phyloP scores from a whole-genome alignment of 257 asterid genomes.

The Penstemon newberryi region DNA sequence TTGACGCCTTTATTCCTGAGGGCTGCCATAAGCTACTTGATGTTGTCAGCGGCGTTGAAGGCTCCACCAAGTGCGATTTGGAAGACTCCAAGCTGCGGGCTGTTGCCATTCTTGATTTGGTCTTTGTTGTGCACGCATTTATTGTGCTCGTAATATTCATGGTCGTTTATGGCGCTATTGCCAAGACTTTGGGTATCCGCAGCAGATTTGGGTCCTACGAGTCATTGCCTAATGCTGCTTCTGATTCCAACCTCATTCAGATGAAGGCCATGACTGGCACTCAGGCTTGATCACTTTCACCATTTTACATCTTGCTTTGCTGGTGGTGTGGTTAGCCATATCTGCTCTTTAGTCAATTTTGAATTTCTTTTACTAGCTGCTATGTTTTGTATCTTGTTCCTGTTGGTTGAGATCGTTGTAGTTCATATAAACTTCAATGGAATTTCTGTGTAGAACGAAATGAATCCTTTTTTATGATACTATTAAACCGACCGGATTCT shows the following conservation, averaged over 20 bases:
- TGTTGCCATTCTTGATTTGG: constrained; percentile 70
- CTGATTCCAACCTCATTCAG: constrained; percentile 74
- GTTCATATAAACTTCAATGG: background rate
- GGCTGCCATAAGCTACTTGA: constrained; percentile 95
- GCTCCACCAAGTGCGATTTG: constrained; percentile 92
- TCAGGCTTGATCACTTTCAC: constrained; percentile 55
- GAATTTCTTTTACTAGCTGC: constrained; percentile 1
- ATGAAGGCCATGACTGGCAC: constrained; percentile 84
- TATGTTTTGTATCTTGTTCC: background rate
- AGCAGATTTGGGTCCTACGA: constrained; percentile 81
- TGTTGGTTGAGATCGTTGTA: constrained; percentile 20
- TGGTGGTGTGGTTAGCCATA: constrained; percentile 30
- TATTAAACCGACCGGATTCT: constrained; percentile 24
- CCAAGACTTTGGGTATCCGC: constrained; percentile 53
- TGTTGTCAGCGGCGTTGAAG: constrained; percentile 87
- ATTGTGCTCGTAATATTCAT: constrained; percentile 57
- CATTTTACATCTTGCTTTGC: constrained; percentile 14
- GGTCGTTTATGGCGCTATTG: constrained; percentile 51
- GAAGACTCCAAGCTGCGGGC: constrained; percentile 94
- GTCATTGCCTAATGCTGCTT: constrained; percentile 53
- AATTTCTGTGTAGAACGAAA: constrained; percentile 20
- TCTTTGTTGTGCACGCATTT: constrained; percentile 65
- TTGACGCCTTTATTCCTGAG: constrained; percentile 89
- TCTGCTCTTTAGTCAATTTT: background rate
- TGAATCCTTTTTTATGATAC: constrained; percentile 19